phyloP scores from a whole-genome alignment of 306 rosid genomes.

The Castanospermum australe region DNA sequence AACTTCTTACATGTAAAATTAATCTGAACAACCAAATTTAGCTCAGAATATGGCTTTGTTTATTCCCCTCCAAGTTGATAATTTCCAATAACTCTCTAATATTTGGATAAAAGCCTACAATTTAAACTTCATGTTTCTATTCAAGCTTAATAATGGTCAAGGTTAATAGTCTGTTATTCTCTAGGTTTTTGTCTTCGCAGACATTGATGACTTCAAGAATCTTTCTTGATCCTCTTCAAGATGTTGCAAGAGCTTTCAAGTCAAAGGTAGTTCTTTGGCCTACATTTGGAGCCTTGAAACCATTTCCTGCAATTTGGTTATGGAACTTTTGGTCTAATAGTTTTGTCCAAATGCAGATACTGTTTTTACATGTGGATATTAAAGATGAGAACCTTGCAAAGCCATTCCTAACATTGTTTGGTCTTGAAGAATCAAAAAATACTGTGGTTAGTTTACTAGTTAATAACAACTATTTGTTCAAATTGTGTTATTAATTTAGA shows the following conservation, averaged over 20 bases:
- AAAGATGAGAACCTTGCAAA: conserved; percentile 86
- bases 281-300: conserved; percentile 18
- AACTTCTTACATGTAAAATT: background rate
- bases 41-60: background rate
- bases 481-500: background rate
- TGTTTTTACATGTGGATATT: conserved; percentile 70
- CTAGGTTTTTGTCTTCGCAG: conserved; percentile 77
- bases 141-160: background rate
- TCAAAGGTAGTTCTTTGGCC: conserved; percentile 58
- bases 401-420: conserved; percentile 80
- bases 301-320: conserved; percentile 13
- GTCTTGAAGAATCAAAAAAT: conserved; percentile 79
- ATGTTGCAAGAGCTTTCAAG: conserved; percentile 81
- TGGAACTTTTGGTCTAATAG: conserved; percentile 15
- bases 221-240: conserved; percentile 67
- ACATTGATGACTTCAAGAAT: conserved; percentile 50
- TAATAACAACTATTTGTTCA: conserved; percentile 10
- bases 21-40: background rate
- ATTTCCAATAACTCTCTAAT: background rate
- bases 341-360: conserved; percentile 54
- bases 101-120: background rate
- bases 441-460: conserved; percentile 63
- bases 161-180: conserved; percentile 18
- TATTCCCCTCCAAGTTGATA: background rate
- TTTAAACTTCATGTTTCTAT: background rate